These are phyloP conservation scores for Epichloe hybrida DNA, from an alignment of 2,329 filamentous ascomycete genomes.

Conservation along the genomic window DNA sequence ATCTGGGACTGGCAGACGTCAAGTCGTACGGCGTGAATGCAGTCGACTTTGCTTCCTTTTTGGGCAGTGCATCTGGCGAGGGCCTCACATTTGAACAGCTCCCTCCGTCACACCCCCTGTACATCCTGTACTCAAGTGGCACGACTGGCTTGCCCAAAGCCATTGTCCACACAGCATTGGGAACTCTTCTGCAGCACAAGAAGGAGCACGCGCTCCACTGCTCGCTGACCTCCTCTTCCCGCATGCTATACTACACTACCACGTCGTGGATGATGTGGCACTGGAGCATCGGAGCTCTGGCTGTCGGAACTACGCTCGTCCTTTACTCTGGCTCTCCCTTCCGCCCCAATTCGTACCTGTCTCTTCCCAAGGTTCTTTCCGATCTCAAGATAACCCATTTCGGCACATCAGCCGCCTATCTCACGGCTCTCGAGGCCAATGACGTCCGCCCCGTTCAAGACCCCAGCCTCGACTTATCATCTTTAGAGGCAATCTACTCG, in stretches of 20 bases:
- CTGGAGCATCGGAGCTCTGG: conserved; percentile 80
- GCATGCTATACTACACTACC: conserved; percentile 87
- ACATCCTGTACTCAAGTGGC: conserved; percentile 86
- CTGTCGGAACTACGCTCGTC: conserved; percentile 68
- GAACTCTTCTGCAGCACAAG: conserved; percentile 89
- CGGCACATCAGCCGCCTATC: conserved; percentile 86
- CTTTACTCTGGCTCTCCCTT: conserved; percentile 93
- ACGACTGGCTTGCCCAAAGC: conserved; percentile 83
- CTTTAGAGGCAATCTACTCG: conserved; percentile 77
- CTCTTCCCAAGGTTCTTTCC: conserved; percentile 70
- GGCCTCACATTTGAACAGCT: conserved; percentile 60
- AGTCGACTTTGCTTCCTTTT: conserved; percentile 31
- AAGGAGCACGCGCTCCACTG: conserved; percentile 88
- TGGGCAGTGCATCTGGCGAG: conserved; percentile 27
- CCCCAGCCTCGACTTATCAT: conserved; percentile 41
- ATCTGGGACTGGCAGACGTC: conserved; percentile 29
- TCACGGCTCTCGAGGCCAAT: conserved; percentile 79
- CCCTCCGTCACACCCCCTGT: conserved; percentile 69
- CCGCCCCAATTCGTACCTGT: conserved; percentile 61
- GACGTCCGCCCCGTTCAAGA: conserved; percentile 43
- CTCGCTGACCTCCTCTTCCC: conserved; percentile 58
- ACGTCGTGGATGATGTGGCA: conserved; percentile 99
- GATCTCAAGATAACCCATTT: conserved; percentile 80
- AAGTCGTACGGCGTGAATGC: conserved; percentile 25
- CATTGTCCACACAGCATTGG: conserved; percentile 83